Evolutionary conservation across 768 basidiomycete genomes (phyloP), one percentile per base, ranked within the genome.

Genomic region (Pleurotus sapidus): DNA sequence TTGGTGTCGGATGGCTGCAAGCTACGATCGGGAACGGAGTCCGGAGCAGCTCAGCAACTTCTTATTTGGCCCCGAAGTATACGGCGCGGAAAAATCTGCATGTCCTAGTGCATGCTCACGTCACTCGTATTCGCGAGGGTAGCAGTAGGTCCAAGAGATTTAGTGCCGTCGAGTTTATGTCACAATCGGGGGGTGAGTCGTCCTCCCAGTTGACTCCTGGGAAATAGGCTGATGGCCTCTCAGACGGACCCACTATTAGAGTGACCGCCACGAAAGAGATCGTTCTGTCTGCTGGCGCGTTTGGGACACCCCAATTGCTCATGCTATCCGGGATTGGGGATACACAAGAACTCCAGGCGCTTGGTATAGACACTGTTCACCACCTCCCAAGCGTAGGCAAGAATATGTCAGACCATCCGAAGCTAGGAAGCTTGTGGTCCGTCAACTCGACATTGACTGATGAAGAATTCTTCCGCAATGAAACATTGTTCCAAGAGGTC

Each of bases 231-330:
- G n/a, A 43, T 9, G 20, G n/a, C 1, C 20, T n/a, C 20, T 17
- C 30, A 30, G 42, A n/a, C 7, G 42, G 42, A n/a, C 42, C 42
- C 1, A 43, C n/a, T 5, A 17, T 43, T n/a, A 59, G 18, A 8
- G 45, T 71, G 15, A 58, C 34, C 2, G 72, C 74, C 1, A 60
- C 55, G 17, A 72, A 70, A 43, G 75, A 77, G 55, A 62, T 75
- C 37, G 70, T 77, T 25, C 63, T 77, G 5, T 74, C 73, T 4
- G 73, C 70, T 14, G 76, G 76, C n/a, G 58, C 65, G 1, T 60
- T 75, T 6, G 24, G 24, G 27, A 43, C 42, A n/a, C 42, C 42
- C 5, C n/a, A n/a, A n/a, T 12, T 43, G 2, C 42, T 43, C 15
- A 43, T 43, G 42, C 42, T n/a, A 14, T 43, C 42, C 8, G 42